phyloP scores from a whole-genome alignment of 1,284 basidiomycete genomes.

The Abortiporus biennis region DNA sequence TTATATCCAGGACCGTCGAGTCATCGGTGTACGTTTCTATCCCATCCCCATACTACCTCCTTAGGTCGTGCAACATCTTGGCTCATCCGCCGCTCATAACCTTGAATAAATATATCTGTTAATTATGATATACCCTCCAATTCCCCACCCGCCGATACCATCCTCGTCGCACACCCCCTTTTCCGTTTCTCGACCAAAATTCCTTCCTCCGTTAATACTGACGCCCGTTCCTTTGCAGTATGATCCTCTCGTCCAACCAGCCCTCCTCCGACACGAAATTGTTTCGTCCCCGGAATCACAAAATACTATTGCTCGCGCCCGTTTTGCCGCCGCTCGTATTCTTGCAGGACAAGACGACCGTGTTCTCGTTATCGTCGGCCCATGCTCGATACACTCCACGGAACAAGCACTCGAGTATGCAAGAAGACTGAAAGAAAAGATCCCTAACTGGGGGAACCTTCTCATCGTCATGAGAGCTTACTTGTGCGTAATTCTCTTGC shows the following conservation, averaged over 20 bases:
- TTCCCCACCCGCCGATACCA: slow-evolving; percentile 6
- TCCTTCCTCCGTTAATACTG: too few species aligned
- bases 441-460: slow-evolving; percentile 70
- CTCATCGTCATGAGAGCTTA: slow-evolving; percentile 95
- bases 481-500: slow-evolving; percentile 56
- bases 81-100: slow-evolving; percentile 10
- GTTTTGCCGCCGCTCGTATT: slow-evolving; percentile 72
- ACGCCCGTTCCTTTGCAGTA: slow-evolving; percentile 47
- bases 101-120: slow-evolving; percentile 3
- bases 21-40: slow-evolving; percentile 49
- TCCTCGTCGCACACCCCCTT: slow-evolving; percentile 5
- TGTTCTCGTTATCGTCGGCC: slow-evolving; percentile 87
- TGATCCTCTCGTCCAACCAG: slow-evolving; percentile 90
- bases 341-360: slow-evolving; percentile 82
- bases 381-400: slow-evolving; percentile 92
- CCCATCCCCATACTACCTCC: too few species aligned
- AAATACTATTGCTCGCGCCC: slow-evolving; percentile 73
- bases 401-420: slow-evolving; percentile 92
- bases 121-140: slow-evolving; percentile 4
- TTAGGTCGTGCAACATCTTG: slow-evolving; percentile 5
- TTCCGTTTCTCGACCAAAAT: too few species aligned
- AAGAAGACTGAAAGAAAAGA: slow-evolving; percentile 63
- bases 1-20: slow-evolving; percentile 73
- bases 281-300: slow-evolving; percentile 51
- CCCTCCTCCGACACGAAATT: slow-evolving; percentile 82